A percentile compares a stretch with the other conserved stretches of the same genome.
Conservation (phyloP, 148 eudicot species). For the Fagopyrum esculentum region DNA sequence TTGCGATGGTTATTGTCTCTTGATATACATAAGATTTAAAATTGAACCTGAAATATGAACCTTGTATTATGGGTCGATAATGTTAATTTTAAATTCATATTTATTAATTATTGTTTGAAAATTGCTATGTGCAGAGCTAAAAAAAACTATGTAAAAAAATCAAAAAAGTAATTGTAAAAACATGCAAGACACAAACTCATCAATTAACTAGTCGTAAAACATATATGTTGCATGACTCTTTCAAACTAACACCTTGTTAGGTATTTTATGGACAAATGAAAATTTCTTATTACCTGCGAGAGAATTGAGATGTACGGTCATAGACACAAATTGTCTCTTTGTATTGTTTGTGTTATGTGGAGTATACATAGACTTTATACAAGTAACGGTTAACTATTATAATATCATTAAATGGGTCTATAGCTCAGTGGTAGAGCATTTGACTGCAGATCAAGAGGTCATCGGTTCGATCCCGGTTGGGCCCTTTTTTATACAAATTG, state of each 20-base stretch:
- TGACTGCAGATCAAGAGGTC: slow-evolving; percentile 9
- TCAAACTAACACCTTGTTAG: neutral
- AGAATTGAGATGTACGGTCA: neutral
- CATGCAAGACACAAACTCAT: slow-evolving; percentile 52
- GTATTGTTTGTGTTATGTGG: neutral
- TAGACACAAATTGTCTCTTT: neutral
- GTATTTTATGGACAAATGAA: neutral
- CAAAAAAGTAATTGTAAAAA: neutral
- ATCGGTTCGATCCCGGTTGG: neutral
- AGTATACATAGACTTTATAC: neutral
- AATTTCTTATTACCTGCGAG: neutral
- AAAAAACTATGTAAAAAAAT: too few species aligned
- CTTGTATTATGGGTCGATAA: too few species aligned
- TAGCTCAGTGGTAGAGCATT: slow-evolving; percentile 11
- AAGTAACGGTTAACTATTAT: neutral
- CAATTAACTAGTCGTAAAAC: slow-evolving; percentile 8
- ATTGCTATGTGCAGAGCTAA: too few species aligned
- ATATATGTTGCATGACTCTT: slow-evolving; percentile 8
- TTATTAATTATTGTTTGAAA: neutral
- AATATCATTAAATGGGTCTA: neutral
- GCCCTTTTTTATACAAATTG: neutral
- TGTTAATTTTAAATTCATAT: neutral
- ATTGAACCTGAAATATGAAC: too few species aligned
- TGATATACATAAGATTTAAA: too few species aligned
- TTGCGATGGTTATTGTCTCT: neutral